phyloP scores from a whole-genome alignment of 768 basidiomycete species.

The Mycena belliarum region DNA sequence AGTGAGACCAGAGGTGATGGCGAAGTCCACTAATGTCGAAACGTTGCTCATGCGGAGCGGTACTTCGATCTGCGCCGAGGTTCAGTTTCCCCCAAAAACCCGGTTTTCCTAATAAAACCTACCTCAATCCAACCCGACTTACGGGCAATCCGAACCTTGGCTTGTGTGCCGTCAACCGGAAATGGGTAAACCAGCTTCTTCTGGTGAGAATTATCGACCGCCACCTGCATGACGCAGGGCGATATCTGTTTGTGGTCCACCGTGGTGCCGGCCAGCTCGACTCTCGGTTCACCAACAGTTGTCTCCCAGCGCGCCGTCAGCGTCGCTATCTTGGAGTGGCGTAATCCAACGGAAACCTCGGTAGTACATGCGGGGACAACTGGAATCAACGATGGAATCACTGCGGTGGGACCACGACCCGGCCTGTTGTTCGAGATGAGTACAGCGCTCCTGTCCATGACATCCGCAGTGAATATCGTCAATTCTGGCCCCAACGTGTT shows the following conservation, averaged over 20 bases:
- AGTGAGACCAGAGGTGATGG: background rate
- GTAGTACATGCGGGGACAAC: constrained; percentile 4
- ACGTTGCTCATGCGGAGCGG: background rate
- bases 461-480: constrained; percentile 27
- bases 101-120: background rate
- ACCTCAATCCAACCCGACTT: constrained; percentile 36
- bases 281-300: background rate
- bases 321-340: background rate
- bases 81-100: too few relatives aligned
- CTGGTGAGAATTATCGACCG: constrained; percentile 13
- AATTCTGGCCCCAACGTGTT: constrained; percentile 29
- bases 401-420: constrained; percentile 8
- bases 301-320: constrained; percentile 7
- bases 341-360: background rate
- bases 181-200: constrained; percentile 27
- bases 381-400: background rate
- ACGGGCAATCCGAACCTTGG: constrained; percentile 28
- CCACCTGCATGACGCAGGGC: constrained; percentile 22
- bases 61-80: background rate
- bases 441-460: constrained; percentile 32
- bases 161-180: constrained; percentile 26
- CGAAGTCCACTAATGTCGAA: background rate
- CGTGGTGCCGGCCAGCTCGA: constrained; percentile 12
- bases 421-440: constrained; percentile 26
- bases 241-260: constrained; percentile 18